Evolutionary conservation across 179 eudicot species (phyloP).

Genomic region (Silene vulgaris): DNA sequence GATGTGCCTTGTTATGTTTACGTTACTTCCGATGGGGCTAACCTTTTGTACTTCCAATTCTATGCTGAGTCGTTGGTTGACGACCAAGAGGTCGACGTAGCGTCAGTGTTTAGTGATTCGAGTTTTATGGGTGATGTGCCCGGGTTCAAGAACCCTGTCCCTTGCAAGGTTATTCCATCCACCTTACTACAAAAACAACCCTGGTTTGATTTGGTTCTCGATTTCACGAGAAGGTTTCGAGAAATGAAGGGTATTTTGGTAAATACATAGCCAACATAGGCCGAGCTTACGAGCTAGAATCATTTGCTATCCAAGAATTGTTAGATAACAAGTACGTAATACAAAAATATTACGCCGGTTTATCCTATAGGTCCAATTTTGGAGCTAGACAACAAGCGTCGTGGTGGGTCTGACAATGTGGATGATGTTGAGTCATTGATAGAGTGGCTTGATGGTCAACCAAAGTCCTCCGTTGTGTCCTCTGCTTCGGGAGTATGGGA

Average conservation of each 20-base stretch:
- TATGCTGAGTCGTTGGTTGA: too few relatives aligned
- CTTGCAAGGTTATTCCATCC: background rate
- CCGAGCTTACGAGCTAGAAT: background rate
- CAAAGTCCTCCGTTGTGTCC: background rate
- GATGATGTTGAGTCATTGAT: background rate
- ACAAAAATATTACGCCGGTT: background rate
- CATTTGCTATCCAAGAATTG: background rate
- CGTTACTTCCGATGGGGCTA: background rate
- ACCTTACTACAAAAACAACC: background rate
- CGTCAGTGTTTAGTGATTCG: conserved; percentile 5
- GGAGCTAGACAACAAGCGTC: background rate
- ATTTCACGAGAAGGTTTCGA: background rate
- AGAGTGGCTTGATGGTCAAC: conserved; percentile 11
- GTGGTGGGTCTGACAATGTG: background rate
- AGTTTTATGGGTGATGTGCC: conserved; percentile 14
- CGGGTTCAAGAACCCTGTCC: conserved; percentile 22
- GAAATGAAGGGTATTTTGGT: conserved; percentile 15
- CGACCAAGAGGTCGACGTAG: background rate
- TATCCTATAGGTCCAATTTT: conserved; percentile 5
- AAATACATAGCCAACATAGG: background rate
- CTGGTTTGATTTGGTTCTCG: background rate
- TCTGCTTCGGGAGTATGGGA: conserved; percentile 9
- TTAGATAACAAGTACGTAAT: too few relatives aligned
- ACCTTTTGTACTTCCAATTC: too few relatives aligned
- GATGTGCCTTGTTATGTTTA: too few relatives aligned